phyloP scores from a whole-genome alignment of 257 asterid species.

The Gentiana macrophylla region DNA sequence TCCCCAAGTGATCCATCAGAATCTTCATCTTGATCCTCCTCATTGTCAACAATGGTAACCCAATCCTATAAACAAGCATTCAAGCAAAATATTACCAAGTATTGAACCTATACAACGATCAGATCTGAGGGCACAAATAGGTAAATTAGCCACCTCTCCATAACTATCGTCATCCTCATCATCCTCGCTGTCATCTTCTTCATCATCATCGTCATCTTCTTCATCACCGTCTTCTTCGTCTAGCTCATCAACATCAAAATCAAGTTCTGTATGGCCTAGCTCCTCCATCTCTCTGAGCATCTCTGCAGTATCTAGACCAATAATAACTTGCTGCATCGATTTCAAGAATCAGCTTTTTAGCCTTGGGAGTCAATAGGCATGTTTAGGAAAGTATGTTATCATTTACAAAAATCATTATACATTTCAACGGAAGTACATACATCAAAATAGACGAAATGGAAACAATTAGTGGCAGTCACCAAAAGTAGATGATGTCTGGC shows the following conservation, averaged over 20 bases:
- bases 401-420: no score
- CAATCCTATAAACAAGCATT: constrained; percentile 60
- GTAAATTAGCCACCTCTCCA: constrained; percentile 34
- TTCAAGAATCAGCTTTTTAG: constrained; percentile 6
- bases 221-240: constrained; percentile 62
- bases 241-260: constrained; percentile 54
- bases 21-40: constrained; percentile 61
- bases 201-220: constrained; percentile 59
- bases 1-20: constrained; percentile 82
- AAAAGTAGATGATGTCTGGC: no score
- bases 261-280: constrained; percentile 58
- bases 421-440: neutral
- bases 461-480: no score
- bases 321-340: constrained; percentile 79
- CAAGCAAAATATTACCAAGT: constrained; percentile 13
- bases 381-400: neutral
- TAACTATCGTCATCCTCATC: constrained; percentile 32
- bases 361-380: neutral
- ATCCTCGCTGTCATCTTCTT: constrained; percentile 38
- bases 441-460: neutral
- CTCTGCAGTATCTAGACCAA: constrained; percentile 86
- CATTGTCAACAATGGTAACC: constrained; percentile 70
- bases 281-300: constrained; percentile 73
- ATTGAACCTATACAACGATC: neutral
- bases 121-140: constrained; percentile 9